A percentile compares a stretch with the other conserved stretches of the same genome.
Conservation (phyloP, 2,329 filamentous ascomycete species). For the Fusarium poae region DNA sequence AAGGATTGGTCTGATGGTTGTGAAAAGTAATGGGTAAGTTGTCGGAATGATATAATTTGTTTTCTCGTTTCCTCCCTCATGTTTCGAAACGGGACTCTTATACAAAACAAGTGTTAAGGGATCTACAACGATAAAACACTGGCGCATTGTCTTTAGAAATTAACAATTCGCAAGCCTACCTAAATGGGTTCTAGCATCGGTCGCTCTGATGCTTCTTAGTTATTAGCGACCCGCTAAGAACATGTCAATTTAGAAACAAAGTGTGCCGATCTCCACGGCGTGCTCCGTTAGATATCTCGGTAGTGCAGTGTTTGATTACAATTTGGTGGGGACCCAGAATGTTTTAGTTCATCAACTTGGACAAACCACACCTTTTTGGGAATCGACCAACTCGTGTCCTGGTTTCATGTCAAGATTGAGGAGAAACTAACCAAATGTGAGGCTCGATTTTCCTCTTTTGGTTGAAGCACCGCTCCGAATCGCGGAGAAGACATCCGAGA, state of each 20-base stretch:
- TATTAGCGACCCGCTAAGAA: neutral
- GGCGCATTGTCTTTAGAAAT: neutral
- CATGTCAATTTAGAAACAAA: neutral
- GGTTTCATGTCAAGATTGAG: neutral
- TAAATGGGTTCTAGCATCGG: neutral
- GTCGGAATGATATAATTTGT: too few species aligned
- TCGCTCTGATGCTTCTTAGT: neutral
- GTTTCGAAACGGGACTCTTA: neutral
- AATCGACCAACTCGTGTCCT: neutral
- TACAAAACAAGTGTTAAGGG: neutral
- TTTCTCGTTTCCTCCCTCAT: too few species aligned
- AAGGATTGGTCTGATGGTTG: neutral
- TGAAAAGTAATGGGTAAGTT: neutral
- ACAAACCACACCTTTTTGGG: neutral
- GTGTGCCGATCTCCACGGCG: neutral
- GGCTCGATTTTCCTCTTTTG: neutral
- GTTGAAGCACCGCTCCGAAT: neutral
- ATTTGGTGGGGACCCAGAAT: neutral
- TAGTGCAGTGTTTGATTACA: neutral
- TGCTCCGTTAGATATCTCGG: neutral
- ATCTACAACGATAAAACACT: neutral
- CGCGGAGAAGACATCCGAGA: neutral
- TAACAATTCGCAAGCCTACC: slow-evolving; percentile 3
- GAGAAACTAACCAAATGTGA: neutral
- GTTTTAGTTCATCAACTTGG: neutral